These are phyloP conservation scores for Corymbia calophylla DNA, from an alignment of 441 rosid species.

Conservation along the genomic window DNA sequence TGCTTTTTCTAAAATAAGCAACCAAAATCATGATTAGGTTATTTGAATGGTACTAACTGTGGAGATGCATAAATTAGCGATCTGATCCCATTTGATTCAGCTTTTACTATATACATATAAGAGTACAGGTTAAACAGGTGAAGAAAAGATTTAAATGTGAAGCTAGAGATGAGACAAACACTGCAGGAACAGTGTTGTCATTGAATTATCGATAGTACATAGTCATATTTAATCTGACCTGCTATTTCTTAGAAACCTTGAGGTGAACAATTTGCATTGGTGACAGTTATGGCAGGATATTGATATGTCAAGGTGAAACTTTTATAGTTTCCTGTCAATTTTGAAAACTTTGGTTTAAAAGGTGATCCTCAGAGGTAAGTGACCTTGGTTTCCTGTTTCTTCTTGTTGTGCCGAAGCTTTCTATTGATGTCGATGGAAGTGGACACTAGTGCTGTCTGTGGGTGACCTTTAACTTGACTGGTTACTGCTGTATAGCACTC, in stretches of 20 bases:
- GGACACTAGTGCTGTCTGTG: neutral
- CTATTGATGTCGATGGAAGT: neutral
- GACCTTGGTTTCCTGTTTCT: neutral
- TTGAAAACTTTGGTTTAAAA: neutral
- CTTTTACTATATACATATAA: neutral
- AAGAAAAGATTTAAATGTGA: neutral
- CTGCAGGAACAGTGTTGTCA: neutral
- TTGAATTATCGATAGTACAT: neutral
- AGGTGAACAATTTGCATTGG: neutral
- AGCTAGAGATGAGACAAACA: neutral
- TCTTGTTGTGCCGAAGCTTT: neutral
- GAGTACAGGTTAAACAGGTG: neutral
- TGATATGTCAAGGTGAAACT: neutral
- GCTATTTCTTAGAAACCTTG: neutral
- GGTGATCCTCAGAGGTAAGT: neutral
- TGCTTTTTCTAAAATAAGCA: neutral
- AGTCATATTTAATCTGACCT: neutral
- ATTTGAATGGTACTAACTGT: neutral
- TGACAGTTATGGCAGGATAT: neutral
- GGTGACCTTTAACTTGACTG: neutral
- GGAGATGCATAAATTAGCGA: neutral
- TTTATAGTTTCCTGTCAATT: neutral
- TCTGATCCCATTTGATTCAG: neutral
- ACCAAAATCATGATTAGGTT: neutral
- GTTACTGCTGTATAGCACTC: neutral